Evolutionary conservation across 352 stramenopile genomes (phyloP).

Genomic region (Phytophthora europaea): DNA sequence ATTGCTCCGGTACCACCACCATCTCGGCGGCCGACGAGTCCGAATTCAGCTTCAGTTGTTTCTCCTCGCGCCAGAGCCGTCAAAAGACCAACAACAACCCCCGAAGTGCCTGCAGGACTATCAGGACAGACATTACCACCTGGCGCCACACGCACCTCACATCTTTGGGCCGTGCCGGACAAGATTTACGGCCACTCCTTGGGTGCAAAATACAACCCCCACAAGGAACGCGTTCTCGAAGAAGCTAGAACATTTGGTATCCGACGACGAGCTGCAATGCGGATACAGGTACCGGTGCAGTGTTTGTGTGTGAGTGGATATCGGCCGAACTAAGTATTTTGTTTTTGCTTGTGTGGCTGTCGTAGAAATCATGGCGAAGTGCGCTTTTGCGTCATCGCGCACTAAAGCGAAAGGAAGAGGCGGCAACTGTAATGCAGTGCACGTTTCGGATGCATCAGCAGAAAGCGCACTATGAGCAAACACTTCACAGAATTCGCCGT

Average conservation of each 20-base stretch:
- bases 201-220: slow-evolving; percentile 54
- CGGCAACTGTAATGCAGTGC: slow-evolving; percentile 42
- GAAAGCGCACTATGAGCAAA: slow-evolving; percentile 33
- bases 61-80: slow-evolving; percentile 51
- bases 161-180: slow-evolving; percentile 50
- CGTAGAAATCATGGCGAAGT: slow-evolving; percentile 36
- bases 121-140: slow-evolving; percentile 51
- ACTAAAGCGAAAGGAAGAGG: slow-evolving; percentile 25
- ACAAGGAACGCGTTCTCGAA: slow-evolving; percentile 56
- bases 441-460: slow-evolving; percentile 32
- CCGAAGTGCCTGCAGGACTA: slow-evolving; percentile 43
- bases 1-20: slow-evolving; percentile 34
- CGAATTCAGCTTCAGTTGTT: slow-evolving; percentile 13
- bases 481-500: slow-evolving; percentile 24
- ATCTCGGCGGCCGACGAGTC: slow-evolving; percentile 16
- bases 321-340: background rate
- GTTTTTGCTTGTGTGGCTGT: background rate
- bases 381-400: slow-evolving; percentile 29
- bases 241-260: slow-evolving; percentile 60
- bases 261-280: slow-evolving; percentile 51
- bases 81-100: slow-evolving; percentile 52
- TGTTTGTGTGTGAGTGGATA: background rate
- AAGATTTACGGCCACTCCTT: slow-evolving; percentile 57
- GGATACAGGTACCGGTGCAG: slow-evolving; percentile 61
- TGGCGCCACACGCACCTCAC: slow-evolving; percentile 60